A percentile compares a stretch with the other conserved stretches of the same genome.
Evolutionary conservation across 495 filamentous ascomycete species (phyloP).

Genomic region (Penicillium verhagenii): DNA sequence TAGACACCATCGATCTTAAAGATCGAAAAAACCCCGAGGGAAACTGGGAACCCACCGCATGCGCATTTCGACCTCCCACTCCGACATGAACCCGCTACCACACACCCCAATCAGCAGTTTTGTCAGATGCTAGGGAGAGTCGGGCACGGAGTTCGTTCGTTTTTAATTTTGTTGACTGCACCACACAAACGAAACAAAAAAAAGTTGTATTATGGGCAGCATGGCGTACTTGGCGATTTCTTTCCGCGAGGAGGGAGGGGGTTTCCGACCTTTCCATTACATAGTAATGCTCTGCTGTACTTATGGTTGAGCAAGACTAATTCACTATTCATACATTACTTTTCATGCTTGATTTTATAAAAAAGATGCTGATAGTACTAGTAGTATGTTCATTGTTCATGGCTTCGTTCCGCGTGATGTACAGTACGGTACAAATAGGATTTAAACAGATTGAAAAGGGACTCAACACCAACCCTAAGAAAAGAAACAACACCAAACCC

Average conservation of each 20-base stretch:
- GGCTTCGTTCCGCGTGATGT: not conserved
- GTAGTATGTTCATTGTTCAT: no score
- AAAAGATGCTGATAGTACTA: no score
- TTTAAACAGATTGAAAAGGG: not conserved
- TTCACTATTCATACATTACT: conserved; percentile 16
- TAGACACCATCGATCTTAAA: not conserved
- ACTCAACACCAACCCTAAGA: not conserved
- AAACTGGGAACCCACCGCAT: not conserved
- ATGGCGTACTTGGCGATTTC: conserved; percentile 47
- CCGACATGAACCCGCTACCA: not conserved
- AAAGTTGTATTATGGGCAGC: conserved; percentile 45
- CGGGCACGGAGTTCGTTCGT: conserved; percentile 21
- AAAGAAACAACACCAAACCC: no score
- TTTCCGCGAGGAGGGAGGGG: conserved; percentile 27
- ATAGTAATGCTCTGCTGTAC: conserved; percentile 23
- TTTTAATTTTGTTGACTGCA: conserved; percentile 12
- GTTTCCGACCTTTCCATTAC: conserved; percentile 29
- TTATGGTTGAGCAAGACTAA: conserved; percentile 24
- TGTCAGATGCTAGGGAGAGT: conserved; percentile 9
- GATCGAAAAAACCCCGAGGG: not conserved
- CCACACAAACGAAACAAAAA: conserved; percentile 28
- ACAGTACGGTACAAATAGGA: not conserved
- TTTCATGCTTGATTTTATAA: not conserved
- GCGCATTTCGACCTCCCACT: conserved; percentile 1
- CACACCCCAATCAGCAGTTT: not conserved